phyloP scores from a whole-genome alignment of 805 yeast genomes.

The Wickerhamomyces pijperi region DNA sequence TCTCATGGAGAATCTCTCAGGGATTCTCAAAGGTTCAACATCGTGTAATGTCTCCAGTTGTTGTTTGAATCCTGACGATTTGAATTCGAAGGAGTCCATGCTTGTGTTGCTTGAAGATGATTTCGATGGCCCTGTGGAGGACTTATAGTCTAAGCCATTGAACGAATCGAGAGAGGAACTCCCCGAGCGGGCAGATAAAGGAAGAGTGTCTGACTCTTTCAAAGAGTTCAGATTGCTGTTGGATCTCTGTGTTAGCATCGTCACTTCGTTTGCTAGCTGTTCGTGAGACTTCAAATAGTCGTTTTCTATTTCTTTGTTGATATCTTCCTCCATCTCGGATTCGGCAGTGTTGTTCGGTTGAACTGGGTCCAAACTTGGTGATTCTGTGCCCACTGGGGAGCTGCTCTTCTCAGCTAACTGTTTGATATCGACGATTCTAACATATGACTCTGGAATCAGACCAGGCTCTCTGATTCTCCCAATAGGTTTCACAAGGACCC shows the following conservation, averaged over 20 bases:
- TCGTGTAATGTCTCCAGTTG: not conserved
- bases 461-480: conserved; percentile 35
- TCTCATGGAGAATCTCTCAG: not conserved
- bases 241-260: not conserved
- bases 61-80: not conserved
- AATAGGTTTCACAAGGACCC: conserved; percentile 46
- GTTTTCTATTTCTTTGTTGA: not conserved
- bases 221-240: not conserved
- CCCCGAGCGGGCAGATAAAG: not conserved
- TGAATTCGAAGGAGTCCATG: not conserved
- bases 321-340: not conserved
- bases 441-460: conserved; percentile 39
- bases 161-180: not conserved
- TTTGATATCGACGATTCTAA: conserved; percentile 25
- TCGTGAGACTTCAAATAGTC: not conserved
- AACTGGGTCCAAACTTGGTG: too few relatives aligned
- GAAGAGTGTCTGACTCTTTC: too few relatives aligned
- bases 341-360: too few relatives aligned
- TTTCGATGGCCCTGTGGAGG: not conserved
- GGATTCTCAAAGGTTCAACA: conserved; percentile 1
- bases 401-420: not conserved
- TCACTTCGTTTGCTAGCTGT: not conserved
- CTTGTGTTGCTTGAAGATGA: not conserved
- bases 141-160: not conserved
- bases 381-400: too few relatives aligned